Percentiles rank a stretch among this genome's conserved stretches.
phyloP scores from a whole-genome alignment of 1,284 basidiomycete genomes.

The Tilletiopsis washingtonensis region DNA sequence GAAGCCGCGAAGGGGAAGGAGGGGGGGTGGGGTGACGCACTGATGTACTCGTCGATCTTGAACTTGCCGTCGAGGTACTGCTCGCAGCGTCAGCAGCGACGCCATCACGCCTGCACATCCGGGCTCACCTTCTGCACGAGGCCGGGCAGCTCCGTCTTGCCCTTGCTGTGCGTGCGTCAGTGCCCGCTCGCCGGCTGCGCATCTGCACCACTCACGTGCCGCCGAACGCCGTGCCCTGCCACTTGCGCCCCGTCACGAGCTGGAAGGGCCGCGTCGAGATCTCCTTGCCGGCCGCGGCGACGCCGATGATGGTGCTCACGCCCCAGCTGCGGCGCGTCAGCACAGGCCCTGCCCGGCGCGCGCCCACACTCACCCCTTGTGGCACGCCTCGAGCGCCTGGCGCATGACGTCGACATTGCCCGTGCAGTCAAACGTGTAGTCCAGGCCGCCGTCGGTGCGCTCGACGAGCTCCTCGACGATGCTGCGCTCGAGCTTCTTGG shows the following conservation, averaged over 20 bases:
- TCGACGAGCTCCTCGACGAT: conserved; percentile 86
- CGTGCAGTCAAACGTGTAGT: conserved; percentile 91
- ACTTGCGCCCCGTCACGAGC: conserved; percentile 84
- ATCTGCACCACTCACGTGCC: no score
- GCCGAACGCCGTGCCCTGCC: conserved; percentile 93
- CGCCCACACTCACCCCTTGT: conserved; percentile 56
- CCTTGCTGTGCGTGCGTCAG: no score
- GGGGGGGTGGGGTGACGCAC: no score
- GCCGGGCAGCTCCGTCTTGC: conserved; percentile 65
- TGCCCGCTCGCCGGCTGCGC: no score
- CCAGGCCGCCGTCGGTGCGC: conserved; percentile 90
- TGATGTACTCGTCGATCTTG: conserved; percentile 41
- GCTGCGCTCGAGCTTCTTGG: conserved; percentile 56
- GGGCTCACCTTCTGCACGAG: conserved; percentile 25
- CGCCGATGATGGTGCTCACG: conserved; percentile 80
- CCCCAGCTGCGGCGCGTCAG: conserved; percentile 51
- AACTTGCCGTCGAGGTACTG: conserved; percentile 21
- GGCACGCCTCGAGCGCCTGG: conserved; percentile 86
- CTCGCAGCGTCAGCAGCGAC: not conserved
- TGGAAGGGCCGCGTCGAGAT: conserved; percentile 83
- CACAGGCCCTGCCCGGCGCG: not conserved
- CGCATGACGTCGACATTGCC: conserved; percentile 96
- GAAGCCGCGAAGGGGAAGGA: no score
- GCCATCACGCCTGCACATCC: no score
- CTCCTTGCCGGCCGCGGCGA: conserved; percentile 79